Percentiles rank a stretch among this genome's conserved stretches.
phyloP scores from a whole-genome alignment of 495 filamentous ascomycete species.

The Aspergillus avenaceus region DNA sequence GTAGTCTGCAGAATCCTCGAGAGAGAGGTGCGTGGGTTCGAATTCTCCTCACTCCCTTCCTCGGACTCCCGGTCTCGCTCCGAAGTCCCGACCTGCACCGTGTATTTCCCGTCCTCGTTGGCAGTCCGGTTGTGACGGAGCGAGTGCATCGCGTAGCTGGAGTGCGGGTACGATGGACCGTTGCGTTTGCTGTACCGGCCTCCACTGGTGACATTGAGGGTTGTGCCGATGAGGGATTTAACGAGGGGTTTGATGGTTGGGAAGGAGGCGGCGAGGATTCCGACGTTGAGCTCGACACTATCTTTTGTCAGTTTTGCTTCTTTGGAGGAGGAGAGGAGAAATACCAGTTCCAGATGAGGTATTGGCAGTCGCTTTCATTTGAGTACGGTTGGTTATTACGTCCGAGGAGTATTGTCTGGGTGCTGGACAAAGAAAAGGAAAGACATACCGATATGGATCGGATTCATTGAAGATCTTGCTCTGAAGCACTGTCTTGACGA shows the following conservation, averaged over 20 bases:
- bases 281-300: conserved; percentile 11
- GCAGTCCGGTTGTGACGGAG: background rate
- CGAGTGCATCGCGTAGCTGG: background rate
- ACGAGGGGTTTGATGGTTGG: conserved; percentile 10
- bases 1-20: conserved; percentile 3
- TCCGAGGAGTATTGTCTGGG: background rate
- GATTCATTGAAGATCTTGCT: background rate
- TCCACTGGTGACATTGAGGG: conserved; percentile 5
- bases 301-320: background rate
- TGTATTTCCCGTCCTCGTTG: conserved; percentile 1
- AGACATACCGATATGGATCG: conserved; percentile 5
- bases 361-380: background rate
- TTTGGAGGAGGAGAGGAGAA: background rate
- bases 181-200: conserved; percentile 1
- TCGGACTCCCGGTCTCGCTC: background rate
- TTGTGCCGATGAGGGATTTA: conserved; percentile 8
- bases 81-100: background rate
- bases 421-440: background rate
- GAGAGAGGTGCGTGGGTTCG: background rate
- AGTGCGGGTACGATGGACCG: conserved; percentile 1
- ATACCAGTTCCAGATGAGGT: conserved; percentile 6
- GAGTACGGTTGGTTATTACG: no score
- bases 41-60: background rate
- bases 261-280: conserved; percentile 8
- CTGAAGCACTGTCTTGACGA: conserved; percentile 7